phyloP scores from a whole-genome alignment of 768 basidiomycete species.

The Phylloporus arenicola region DNA sequence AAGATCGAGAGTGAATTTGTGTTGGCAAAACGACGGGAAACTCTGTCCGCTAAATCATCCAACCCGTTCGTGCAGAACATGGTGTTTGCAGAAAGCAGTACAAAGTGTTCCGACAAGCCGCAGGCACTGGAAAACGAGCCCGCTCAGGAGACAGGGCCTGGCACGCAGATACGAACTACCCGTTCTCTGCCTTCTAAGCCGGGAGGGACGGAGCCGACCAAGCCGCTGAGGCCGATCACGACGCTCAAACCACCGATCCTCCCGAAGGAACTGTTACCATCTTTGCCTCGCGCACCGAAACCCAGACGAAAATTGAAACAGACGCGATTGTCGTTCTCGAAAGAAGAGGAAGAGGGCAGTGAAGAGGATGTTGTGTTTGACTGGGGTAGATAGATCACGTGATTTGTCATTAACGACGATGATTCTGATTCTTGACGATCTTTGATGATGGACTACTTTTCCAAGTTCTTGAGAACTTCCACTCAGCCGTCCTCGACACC shows the following conservation, averaged over 20 bases:
- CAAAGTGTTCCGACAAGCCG: background rate
- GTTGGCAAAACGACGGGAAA: slow-evolving; percentile 6
- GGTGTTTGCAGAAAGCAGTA: slow-evolving; percentile 15
- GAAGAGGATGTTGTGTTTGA: background rate
- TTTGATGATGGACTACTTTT: slow-evolving; percentile 75
- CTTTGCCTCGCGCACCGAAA: slow-evolving; percentile 5
- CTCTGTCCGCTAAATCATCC: slow-evolving; percentile 1
- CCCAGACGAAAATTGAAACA: slow-evolving; percentile 13
- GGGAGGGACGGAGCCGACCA: background rate
- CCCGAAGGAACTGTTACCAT: slow-evolving; percentile 21
- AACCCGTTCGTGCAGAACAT: slow-evolving; percentile 21
- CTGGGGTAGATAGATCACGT: slow-evolving; percentile 10
- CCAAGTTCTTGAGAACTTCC: slow-evolving; percentile 58
- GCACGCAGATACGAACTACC: slow-evolving; percentile 1
- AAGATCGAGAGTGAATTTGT: slow-evolving; percentile 21
- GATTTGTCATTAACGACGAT: background rate
- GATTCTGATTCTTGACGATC: background rate
- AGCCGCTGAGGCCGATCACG: slow-evolving; percentile 28
- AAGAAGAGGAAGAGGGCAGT: background rate
- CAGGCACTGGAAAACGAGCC: background rate
- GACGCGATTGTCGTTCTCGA: slow-evolving; percentile 15
- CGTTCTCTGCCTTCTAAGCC: slow-evolving; percentile 9
- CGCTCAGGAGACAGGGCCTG: background rate
- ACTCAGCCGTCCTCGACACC: slow-evolving; percentile 44
- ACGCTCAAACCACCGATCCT: slow-evolving; percentile 25